phyloP scores from a whole-genome alignment of 768 basidiomycete genomes.

The Leucocoprinus sp. region DNA sequence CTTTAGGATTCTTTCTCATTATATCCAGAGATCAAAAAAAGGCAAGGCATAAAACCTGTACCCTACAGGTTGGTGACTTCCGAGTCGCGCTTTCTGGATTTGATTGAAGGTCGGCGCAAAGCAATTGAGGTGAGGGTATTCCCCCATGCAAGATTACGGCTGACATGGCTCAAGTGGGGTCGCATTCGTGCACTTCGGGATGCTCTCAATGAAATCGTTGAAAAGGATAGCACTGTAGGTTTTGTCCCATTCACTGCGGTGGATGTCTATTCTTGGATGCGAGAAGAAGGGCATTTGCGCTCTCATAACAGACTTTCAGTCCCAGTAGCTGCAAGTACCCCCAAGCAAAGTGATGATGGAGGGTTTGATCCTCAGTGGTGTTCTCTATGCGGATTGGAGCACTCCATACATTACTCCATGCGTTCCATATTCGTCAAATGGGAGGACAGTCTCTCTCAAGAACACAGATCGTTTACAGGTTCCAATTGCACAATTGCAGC shows the following conservation, averaged over 20 bases:
- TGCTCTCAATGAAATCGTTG: conserved; percentile 25
- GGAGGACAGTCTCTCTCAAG: neutral
- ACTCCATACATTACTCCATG: neutral
- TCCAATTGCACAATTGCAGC: conserved; percentile 19
- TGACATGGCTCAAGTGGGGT: conserved; percentile 30
- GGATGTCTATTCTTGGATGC: conserved; percentile 40
- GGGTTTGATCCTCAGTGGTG: conserved; percentile 6
- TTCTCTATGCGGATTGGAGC: conserved; percentile 2
- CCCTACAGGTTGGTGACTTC: conserved; percentile 34
- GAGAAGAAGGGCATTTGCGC: conserved; percentile 31
- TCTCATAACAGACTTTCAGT: conserved; percentile 3
- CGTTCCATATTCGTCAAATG: neutral
- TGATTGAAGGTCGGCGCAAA: conserved; percentile 38
- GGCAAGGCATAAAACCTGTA: conserved; percentile 18
- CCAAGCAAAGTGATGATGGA: neutral
- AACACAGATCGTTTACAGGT: neutral
- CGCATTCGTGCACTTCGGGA: conserved; percentile 37
- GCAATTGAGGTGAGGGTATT: conserved; percentile 36
- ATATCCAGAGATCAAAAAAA: conserved; percentile 19
- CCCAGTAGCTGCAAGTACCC: conserved; percentile 1
- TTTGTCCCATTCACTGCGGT: conserved; percentile 28
- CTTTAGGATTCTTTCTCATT: neutral
- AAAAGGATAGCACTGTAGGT: conserved; percentile 11
- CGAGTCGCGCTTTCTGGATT: conserved; percentile 24
- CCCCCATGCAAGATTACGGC: neutral